Percentiles rank a stretch among this genome's conserved stretches.
These are phyloP conservation scores for Ashbya aceris DNA, from an alignment of 1,139 yeast species.

Conservation along the genomic window DNA sequence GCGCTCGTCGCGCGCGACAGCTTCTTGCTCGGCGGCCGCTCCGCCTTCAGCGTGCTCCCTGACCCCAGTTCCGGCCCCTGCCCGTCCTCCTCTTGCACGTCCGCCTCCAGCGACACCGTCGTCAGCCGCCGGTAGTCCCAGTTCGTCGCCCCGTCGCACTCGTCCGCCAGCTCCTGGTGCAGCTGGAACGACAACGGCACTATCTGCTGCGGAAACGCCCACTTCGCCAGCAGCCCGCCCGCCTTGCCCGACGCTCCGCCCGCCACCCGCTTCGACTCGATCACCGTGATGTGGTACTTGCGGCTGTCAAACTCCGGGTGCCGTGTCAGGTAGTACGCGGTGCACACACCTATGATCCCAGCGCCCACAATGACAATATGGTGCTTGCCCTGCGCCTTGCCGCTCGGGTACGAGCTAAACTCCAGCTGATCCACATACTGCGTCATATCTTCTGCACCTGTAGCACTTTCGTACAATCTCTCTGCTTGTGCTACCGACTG, in stretches of 20 bases:
- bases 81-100: constrained; percentile 36
- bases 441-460: too few species aligned
- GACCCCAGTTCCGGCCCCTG: constrained; percentile 1
- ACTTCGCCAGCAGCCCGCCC: constrained; percentile 84
- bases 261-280: constrained; percentile 87
- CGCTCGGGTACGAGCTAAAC: constrained; percentile 44
- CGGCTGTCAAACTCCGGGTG: constrained; percentile 72
- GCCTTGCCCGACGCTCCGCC: constrained; percentile 98
- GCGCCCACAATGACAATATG: constrained; percentile 82
- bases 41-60: constrained; percentile 8
- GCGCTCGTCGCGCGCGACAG: constrained; percentile 5
- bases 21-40: constrained; percentile 10
- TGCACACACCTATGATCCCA: constrained; percentile 92
- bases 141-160: constrained; percentile 68
- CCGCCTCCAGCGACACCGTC: constrained; percentile 83
- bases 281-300: constrained; percentile 72
- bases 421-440: constrained; percentile 22
- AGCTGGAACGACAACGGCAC: constrained; percentile 81
- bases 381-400: constrained; percentile 49
- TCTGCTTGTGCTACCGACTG: too few species aligned
- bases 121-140: constrained; percentile 93
- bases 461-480: too few species aligned
- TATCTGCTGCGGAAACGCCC: constrained; percentile 96
- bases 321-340: constrained; percentile 77
- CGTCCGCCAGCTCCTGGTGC: constrained; percentile 74